A percentile compares a stretch with the other conserved stretches of the same genome.
phyloP scores from a whole-genome alignment of 208 protist genomes.

The Trypanosoma rangeli region DNA sequence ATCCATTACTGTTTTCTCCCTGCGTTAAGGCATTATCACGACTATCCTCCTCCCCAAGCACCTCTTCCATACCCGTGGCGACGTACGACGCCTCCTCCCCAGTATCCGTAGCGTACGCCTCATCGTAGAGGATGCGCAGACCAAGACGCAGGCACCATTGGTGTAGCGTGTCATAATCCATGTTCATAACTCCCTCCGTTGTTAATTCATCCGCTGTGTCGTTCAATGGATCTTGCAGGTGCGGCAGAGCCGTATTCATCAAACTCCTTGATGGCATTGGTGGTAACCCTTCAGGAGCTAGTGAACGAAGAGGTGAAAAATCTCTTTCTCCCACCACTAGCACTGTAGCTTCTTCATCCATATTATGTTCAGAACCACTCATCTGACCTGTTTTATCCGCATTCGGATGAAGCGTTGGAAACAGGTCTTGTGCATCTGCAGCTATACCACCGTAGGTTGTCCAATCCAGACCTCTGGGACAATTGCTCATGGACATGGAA shows the following conservation, averaged over 20 bases:
- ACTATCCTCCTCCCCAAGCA: neutral
- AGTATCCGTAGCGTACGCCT: neutral
- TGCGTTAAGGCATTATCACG: neutral
- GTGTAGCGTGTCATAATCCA: slow-evolving; percentile 11
- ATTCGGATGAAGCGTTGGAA: neutral
- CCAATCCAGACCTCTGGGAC: slow-evolving; percentile 18
- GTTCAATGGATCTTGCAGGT: neutral
- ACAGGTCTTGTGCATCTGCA: slow-evolving; percentile 9
- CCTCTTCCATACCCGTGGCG: slow-evolving; percentile 2
- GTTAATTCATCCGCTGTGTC: neutral
- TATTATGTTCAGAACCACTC: neutral
- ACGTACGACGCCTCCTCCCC: neutral
- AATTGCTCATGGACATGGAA: neutral
- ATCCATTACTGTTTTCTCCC: slow-evolving; percentile 26
- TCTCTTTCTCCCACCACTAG: neutral
- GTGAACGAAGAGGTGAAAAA: neutral
- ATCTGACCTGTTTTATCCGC: neutral
- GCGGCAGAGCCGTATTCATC: neutral
- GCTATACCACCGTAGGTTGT: slow-evolving; percentile 17
- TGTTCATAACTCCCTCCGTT: slow-evolving; percentile 4
- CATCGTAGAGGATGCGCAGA: slow-evolving; percentile 1
- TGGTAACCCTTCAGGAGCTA: slow-evolving; percentile 9
- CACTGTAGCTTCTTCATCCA: neutral
- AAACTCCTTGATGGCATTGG: slow-evolving; percentile 9
- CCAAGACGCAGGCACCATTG: slow-evolving; percentile 24